A percentile compares a stretch with the other conserved stretches of the same genome.
Evolutionary conservation across 208 protist species (phyloP).

Genomic region (Hexamita inflata): DNA sequence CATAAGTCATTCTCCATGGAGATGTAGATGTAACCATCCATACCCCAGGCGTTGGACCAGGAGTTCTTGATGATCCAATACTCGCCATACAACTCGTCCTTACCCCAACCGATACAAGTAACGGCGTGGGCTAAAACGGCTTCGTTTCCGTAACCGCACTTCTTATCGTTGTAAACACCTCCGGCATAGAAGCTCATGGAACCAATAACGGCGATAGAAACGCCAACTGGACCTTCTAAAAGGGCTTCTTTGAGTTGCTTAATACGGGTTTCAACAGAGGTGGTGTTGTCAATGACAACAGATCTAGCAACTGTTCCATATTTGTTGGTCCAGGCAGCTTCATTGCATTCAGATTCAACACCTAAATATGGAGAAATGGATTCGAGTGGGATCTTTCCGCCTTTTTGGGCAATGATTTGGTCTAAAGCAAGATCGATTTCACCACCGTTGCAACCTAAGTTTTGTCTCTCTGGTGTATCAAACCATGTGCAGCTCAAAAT

Average conservation of each 20-base stretch:
- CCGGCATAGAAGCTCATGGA: neutral
- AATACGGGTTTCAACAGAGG: neutral
- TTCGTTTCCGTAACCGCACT: neutral
- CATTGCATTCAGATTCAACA: constrained; percentile 9
- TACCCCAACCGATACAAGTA: constrained; percentile 4
- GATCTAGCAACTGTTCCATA: neutral
- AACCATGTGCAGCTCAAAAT: constrained; percentile 12
- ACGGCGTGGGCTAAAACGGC: constrained; percentile 13
- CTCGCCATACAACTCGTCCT: neutral
- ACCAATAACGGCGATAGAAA: neutral
- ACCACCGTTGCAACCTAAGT: constrained; percentile 12
- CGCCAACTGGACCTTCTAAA: neutral
- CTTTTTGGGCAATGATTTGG: neutral
- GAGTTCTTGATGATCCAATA: constrained; percentile 24
- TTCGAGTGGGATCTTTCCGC: neutral
- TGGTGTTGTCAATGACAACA: neutral
- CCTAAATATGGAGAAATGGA: neutral
- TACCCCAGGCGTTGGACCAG: constrained; percentile 18
- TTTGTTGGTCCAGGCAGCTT: neutral
- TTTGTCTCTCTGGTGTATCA: too few species aligned
- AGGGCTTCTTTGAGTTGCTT: neutral
- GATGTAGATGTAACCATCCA: constrained; percentile 26
- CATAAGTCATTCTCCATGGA: constrained; percentile 2
- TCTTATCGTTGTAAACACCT: neutral
- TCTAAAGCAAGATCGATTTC: neutral